Evolutionary conservation across 2,329 filamentous ascomycete species (phyloP).

Genomic region (Sporothrix brasiliensis): DNA sequence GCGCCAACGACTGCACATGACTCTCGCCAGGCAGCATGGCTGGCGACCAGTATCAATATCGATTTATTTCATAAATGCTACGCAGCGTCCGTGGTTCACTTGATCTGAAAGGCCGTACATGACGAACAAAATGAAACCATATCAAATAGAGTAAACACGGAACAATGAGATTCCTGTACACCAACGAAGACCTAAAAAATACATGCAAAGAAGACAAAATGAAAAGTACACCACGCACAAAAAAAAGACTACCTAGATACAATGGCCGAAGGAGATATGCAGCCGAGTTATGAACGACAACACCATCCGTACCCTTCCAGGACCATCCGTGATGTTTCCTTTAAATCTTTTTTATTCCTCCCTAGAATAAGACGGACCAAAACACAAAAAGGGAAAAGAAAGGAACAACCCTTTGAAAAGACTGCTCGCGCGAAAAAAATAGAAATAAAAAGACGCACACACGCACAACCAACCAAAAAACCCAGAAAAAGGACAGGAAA

Average conservation of each 20-base stretch:
- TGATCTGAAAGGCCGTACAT: background rate
- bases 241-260: constrained; percentile 2
- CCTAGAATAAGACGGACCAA: background rate
- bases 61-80: background rate
- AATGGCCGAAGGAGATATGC: constrained; percentile 14
- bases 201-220: background rate
- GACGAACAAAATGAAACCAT: background rate
- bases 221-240: constrained; percentile 10
- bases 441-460: background rate
- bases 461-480: background rate
- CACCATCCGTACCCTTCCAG: background rate
- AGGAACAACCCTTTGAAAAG: background rate
- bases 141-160: background rate
- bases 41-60: constrained; percentile 13
- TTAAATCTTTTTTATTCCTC: background rate
- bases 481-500: constrained; percentile 20
- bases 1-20: constrained; percentile 3
- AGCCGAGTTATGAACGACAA: constrained; percentile 2
- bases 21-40: background rate
- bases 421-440: background rate
- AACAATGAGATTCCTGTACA: background rate
- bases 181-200: background rate
- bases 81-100: background rate
- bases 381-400: background rate
- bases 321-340: background rate